Evolutionary conservation across 1,139 yeast genomes (phyloP).

Genomic region (Nakaseomyces uthaithaninus): DNA sequence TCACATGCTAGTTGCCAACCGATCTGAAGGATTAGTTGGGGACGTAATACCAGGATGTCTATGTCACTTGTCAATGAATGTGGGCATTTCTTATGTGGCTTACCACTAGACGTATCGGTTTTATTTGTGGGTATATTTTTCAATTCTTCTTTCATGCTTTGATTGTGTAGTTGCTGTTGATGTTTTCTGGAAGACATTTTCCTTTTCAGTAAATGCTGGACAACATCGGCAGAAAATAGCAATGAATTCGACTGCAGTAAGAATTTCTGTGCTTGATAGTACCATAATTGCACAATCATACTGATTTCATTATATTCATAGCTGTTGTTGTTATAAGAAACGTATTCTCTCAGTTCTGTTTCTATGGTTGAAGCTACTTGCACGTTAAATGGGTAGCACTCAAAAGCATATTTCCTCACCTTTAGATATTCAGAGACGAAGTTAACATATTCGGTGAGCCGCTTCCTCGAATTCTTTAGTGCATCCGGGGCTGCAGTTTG

Average conservation of each 20-base stretch:
- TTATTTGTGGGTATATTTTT: neutral
- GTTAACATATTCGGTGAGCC: conserved; percentile 20
- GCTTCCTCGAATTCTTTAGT: conserved; percentile 16
- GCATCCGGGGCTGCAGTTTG: conserved; percentile 20
- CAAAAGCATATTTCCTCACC: conserved; percentile 18
- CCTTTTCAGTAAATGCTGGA: conserved; percentile 19
- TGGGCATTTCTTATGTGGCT: conserved; percentile 10
- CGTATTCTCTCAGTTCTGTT: conserved; percentile 10
- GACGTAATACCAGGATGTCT: conserved; percentile 25
- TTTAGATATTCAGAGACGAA: conserved; percentile 20
- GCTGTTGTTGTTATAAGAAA: conserved; percentile 12
- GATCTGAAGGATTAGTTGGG: conserved; percentile 15
- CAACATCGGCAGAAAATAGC: conserved; percentile 22
- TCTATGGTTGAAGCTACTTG: conserved; percentile 13
- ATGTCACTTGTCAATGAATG: conserved; percentile 13
- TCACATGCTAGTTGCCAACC: conserved; percentile 32
- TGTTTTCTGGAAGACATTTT: conserved; percentile 15
- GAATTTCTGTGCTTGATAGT: conserved; percentile 21
- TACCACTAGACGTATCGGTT: conserved; percentile 6
- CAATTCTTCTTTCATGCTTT: neutral
- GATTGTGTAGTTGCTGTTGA: neutral
- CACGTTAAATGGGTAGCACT: conserved; percentile 19
- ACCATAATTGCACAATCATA: conserved; percentile 24
- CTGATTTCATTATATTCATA: conserved; percentile 18
- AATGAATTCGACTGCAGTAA: conserved; percentile 23